phyloP scores from a whole-genome alignment of 2,329 filamentous ascomycete genomes.

The Emydomyces testavorans region DNA sequence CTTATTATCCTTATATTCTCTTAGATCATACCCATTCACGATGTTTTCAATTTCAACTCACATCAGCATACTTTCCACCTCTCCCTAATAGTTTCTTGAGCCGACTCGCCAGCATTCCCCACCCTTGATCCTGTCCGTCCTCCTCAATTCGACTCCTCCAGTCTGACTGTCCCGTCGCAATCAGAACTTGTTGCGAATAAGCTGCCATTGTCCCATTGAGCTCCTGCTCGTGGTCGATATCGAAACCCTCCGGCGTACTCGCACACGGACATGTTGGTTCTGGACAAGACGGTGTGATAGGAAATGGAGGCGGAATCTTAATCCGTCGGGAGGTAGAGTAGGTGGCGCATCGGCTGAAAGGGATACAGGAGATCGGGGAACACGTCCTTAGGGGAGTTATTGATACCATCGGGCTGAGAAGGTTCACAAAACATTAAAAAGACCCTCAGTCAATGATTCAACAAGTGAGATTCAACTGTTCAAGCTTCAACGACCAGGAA shows the following conservation, averaged over 20 bases:
- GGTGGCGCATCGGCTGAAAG: background rate
- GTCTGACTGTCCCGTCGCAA: conserved; percentile 68
- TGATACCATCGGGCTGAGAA: background rate
- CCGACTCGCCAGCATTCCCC: conserved; percentile 46
- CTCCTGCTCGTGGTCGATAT: conserved; percentile 59
- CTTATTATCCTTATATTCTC: background rate
- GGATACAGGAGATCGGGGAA: background rate
- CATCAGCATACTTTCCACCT: conserved; percentile 56
- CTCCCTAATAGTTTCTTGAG: conserved; percentile 57
- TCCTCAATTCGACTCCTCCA: conserved; percentile 81
- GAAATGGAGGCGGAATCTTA: conserved; percentile 34
- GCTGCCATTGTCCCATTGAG: conserved; percentile 66
- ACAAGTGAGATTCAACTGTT: no score
- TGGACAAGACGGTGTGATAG: conserved; percentile 51
- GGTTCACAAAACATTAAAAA: no score
- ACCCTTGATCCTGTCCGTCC: conserved; percentile 46
- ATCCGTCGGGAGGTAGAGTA: conserved; percentile 19
- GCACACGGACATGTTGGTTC: conserved; percentile 65
- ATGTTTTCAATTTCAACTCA: conserved; percentile 32
- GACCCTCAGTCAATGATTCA: no score
- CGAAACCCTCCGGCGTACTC: conserved; percentile 55
- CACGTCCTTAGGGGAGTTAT: background rate
- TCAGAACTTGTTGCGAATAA: conserved; percentile 71
- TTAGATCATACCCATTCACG: background rate
- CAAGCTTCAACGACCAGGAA: no score